Evolutionary conservation across 1,284 basidiomycete genomes (phyloP).

Genomic region (Fomitopsis betulina): DNA sequence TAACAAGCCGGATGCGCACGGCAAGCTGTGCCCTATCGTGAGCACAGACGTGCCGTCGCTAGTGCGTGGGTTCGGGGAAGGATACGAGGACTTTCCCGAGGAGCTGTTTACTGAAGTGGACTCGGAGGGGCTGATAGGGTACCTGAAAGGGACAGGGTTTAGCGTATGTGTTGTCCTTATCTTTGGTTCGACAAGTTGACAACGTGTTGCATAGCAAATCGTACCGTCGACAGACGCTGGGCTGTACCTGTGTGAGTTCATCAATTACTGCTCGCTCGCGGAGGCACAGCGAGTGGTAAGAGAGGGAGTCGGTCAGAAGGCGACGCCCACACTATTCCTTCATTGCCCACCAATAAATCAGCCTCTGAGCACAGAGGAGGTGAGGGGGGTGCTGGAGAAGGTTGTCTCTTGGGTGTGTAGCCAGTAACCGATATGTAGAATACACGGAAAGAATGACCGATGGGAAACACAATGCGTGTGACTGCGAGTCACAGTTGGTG

Average conservation of each 20-base stretch:
- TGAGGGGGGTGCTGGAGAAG: conserved; percentile 53
- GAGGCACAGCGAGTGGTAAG: conserved; percentile 18
- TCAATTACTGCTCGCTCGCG: conserved; percentile 29
- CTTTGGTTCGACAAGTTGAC: not conserved
- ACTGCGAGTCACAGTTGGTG: not conserved
- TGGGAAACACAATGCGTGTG: too few species aligned
- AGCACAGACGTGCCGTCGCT: not conserved
- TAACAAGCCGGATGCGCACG: not conserved
- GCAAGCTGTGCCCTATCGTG: not conserved
- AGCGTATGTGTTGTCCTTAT: not conserved
- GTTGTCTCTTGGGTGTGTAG: conserved; percentile 51
- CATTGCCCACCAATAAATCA: conserved; percentile 63
- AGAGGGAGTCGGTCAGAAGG: conserved; percentile 7
- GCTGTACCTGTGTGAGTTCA: conserved; percentile 30
- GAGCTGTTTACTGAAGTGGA: conserved; percentile 36
- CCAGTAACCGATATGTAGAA: too few species aligned
- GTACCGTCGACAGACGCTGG: conserved; percentile 20
- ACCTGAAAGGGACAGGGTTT: conserved; percentile 8
- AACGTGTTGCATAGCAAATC: not conserved
- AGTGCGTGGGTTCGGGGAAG: too few species aligned
- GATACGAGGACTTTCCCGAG: conserved; percentile 23
- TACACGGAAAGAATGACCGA: too few species aligned
- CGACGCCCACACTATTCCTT: conserved; percentile 48
- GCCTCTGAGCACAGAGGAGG: conserved; percentile 54
- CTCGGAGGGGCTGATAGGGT: conserved; percentile 25